These are phyloP conservation scores for Lyophyllum decastes DNA, from an alignment of 768 basidiomycete species.

Conservation along the genomic window DNA sequence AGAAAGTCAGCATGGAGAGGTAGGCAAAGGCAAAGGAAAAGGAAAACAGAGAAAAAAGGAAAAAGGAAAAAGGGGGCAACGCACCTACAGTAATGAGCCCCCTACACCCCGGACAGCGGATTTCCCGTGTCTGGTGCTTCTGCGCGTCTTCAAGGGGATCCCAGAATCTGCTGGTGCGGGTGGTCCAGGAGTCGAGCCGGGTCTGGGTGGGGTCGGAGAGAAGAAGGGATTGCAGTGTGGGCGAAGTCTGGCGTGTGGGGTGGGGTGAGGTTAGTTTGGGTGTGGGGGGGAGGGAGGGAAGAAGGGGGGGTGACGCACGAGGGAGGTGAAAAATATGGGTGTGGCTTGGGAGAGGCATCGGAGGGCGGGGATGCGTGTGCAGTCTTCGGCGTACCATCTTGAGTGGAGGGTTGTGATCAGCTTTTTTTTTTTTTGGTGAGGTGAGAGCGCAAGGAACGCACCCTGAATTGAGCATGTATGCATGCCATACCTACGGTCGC, in stretches of 20 bases:
- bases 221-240: background rate
- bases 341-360: conserved; percentile 3
- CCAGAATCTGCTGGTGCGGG: background rate
- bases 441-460: background rate
- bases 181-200: conserved; percentile 1
- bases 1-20: too few relatives aligned
- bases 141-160: conserved; percentile 10
- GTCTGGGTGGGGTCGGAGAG: conserved; percentile 1
- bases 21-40: background rate
- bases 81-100: background rate
- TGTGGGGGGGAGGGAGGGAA: too few relatives aligned
- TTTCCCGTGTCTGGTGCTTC: background rate
- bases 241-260: background rate
- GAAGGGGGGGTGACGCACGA: conserved; percentile 3
- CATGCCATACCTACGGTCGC: conserved; percentile 19
- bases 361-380: conserved; percentile 11
- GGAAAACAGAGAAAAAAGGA: too few relatives aligned
- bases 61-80: background rate
- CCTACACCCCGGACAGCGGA: conserved; percentile 6
- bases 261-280: too few relatives aligned
- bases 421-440: too few relatives aligned
- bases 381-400: conserved; percentile 20
- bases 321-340: background rate
- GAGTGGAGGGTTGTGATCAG: too few relatives aligned
- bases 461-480: conserved; percentile 20